Evolutionary conservation across 306 rosid species (phyloP).

Genomic region (Ammopiptanthus mongolicus): DNA sequence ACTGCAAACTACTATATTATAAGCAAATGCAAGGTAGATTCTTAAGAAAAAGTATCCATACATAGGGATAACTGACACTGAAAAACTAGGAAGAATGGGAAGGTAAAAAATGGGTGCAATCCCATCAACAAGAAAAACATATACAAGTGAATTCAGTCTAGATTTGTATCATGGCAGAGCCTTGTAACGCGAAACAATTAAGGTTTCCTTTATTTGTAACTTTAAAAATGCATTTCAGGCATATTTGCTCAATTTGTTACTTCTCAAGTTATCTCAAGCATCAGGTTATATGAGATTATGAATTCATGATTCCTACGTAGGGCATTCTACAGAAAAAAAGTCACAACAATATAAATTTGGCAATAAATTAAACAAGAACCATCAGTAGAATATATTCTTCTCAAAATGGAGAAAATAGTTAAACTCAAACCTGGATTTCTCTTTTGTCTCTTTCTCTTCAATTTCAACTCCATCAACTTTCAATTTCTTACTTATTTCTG

Average conservation of each 20-base stretch:
- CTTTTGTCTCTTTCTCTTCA: constrained; percentile 57
- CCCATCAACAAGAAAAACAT: not conserved
- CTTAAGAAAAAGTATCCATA: not conserved
- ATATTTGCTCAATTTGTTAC: not conserved
- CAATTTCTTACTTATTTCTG: constrained; percentile 90
- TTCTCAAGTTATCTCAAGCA: constrained; percentile 5
- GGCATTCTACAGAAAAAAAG: not conserved
- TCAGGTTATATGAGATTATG: too few species aligned
- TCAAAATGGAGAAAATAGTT: constrained; percentile 6
- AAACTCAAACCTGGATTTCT: constrained; percentile 78
- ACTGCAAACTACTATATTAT: not conserved
- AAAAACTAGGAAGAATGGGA: not conserved
- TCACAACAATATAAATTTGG: not conserved
- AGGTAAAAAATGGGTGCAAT: not conserved
- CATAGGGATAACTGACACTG: not conserved
- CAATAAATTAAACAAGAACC: not conserved
- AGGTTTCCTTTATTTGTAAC: not conserved
- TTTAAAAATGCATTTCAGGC: not conserved
- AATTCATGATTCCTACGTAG: not conserved
- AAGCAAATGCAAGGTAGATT: not conserved
- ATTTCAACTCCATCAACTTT: constrained; percentile 62
- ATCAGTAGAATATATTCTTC: not conserved
- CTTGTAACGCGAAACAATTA: not conserved
- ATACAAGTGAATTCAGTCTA: not conserved
- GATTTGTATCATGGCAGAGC: not conserved